Percentiles rank a stretch among this genome's conserved stretches.
These are phyloP conservation scores for Exophiala sp. DNA, from an alignment of 2,329 filamentous ascomycete species.

Conservation along the genomic window DNA sequence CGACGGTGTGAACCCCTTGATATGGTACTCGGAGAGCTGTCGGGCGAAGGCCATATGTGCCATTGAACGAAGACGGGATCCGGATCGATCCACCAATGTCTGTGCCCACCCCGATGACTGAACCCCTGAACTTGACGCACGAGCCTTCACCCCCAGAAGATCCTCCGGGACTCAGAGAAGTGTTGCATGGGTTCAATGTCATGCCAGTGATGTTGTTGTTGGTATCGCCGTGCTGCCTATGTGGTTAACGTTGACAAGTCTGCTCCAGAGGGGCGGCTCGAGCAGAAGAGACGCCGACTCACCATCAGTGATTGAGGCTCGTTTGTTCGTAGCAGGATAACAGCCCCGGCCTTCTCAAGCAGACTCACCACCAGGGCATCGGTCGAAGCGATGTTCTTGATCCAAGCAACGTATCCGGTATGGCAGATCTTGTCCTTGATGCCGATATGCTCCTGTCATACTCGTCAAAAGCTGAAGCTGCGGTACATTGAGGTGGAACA, in stretches of 20 bases:
- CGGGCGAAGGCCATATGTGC: neutral
- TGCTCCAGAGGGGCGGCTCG: no score
- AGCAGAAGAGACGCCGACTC: neutral
- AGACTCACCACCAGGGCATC: slow-evolving; percentile 31
- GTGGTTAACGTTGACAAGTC: no score
- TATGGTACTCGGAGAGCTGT: neutral
- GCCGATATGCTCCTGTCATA: slow-evolving; percentile 24
- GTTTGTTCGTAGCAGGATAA: slow-evolving; percentile 47
- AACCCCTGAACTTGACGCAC: neutral
- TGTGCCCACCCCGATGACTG: neutral
- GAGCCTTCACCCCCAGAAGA: neutral
- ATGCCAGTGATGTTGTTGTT: neutral
- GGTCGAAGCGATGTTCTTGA: slow-evolving; percentile 28
- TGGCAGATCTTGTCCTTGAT: slow-evolving; percentile 29
- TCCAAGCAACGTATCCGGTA: slow-evolving; percentile 35
- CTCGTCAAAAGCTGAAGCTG: no score
- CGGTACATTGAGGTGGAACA: slow-evolving; percentile 25
- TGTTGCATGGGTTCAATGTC: neutral
- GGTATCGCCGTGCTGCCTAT: neutral
- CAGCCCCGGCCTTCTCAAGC: slow-evolving; percentile 41
- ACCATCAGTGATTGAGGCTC: slow-evolving; percentile 50
- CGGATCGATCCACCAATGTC: neutral
- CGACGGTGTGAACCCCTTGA: neutral
- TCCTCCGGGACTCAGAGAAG: neutral
- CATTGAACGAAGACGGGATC: neutral